These are phyloP conservation scores for Hymenotorrendiella dingleyae DNA, from an alignment of 2,329 filamentous ascomycete species.

Conservation along the genomic window DNA sequence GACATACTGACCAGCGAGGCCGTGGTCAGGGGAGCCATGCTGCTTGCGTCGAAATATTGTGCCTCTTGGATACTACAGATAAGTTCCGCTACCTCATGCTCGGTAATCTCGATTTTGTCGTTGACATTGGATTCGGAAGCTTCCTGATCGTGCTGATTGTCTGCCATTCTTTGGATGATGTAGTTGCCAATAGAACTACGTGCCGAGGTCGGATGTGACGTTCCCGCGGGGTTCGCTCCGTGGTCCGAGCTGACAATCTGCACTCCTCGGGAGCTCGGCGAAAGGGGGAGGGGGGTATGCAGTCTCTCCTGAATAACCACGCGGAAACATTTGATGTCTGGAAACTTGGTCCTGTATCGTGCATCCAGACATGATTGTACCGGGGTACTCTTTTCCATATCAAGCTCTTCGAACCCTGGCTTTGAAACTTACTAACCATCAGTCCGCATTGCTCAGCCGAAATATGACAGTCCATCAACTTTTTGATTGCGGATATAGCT, in stretches of 20 bases:
- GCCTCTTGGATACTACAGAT: slow-evolving; percentile 27
- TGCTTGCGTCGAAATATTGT: slow-evolving; percentile 29
- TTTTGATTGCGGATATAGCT: too few relatives aligned
- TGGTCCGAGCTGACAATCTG: neutral
- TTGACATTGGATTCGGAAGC: neutral
- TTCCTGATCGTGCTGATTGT: neutral
- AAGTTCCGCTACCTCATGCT: slow-evolving; percentile 23
- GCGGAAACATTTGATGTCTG: too few relatives aligned
- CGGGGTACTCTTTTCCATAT: too few relatives aligned
- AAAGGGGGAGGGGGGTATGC: too few relatives aligned
- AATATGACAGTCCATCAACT: too few relatives aligned
- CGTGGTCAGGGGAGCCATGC: slow-evolving; percentile 29
- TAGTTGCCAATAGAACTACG: neutral
- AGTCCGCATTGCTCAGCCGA: too few relatives aligned
- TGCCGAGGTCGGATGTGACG: neutral
- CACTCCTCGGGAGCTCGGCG: neutral
- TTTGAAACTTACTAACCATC: too few relatives aligned
- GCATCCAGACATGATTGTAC: too few relatives aligned
- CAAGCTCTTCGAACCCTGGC: too few relatives aligned
- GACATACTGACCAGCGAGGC: slow-evolving; percentile 26
- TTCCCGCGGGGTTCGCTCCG: neutral
- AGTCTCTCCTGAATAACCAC: too few relatives aligned
- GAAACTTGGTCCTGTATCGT: too few relatives aligned
- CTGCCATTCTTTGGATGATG: neutral
- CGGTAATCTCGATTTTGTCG: neutral